These are phyloP conservation scores for Ophiostoma novo-ulmi DNA, from an alignment of 2,329 filamentous ascomycete genomes.

Conservation along the genomic window DNA sequence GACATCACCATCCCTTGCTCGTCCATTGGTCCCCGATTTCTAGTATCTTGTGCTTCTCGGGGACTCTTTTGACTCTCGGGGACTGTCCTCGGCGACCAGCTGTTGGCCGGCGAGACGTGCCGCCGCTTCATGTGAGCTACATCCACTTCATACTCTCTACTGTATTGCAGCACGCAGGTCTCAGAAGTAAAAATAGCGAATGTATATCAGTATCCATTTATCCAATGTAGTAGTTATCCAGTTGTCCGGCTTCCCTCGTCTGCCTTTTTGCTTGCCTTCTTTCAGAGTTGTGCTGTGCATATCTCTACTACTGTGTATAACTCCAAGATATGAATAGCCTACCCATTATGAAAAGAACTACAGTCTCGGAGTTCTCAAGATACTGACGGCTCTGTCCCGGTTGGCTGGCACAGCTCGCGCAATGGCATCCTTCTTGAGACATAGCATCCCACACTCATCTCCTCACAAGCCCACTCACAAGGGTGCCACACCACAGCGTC, in stretches of 20 bases:
- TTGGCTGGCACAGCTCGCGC: neutral
- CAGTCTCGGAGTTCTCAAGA: neutral
- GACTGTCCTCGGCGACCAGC: neutral
- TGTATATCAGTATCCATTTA: neutral
- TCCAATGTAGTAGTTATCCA: neutral
- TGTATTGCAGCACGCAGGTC: neutral
- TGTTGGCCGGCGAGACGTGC: neutral
- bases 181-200: neutral
- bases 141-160: no score
- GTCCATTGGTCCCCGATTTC: neutral
- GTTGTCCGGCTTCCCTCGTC: neutral
- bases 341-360: no score
- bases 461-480: neutral
- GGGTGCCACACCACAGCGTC: neutral
- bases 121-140: no score
- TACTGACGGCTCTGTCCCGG: neutral
- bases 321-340: no score
- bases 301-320: no score
- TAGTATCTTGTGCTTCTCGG: neutral
- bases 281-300: no score
- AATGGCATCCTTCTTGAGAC: neutral
- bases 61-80: neutral
- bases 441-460: neutral
- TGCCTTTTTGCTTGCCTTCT: no score
- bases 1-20: neutral